Evolutionary conservation across 2,329 filamentous ascomycete species (phyloP), one percentile per base, ranked within the genome.

Genomic region (Metarhizium sp.): DNA sequence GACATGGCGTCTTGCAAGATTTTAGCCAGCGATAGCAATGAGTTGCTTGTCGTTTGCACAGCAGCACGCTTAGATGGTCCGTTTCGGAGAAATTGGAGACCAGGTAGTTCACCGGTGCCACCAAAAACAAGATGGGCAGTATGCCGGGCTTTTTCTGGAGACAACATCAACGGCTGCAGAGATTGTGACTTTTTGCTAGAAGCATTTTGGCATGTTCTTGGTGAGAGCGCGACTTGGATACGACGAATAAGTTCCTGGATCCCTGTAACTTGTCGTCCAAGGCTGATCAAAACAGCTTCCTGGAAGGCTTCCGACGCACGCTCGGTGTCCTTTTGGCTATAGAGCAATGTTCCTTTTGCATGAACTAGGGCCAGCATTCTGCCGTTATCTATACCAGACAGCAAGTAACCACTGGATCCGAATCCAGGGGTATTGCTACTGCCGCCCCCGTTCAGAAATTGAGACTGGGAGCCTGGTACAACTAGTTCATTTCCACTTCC

Each of bases 291-390:
- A 3, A 99, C 90, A 0, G 92, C 92, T 69, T 96, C 91, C 68
- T 99, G 94, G 63, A 99, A 99, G 4, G 94, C 90, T 62, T 85
- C 82, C 1, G 92, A 91, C 46, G 94, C 94, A 45, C 79, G 82
- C 43, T 79, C 77, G 60, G 94, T 88, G 61, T 96, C 87, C 49
- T 92, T 92, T 34, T 95, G 74, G 30, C 89, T 85, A 71, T 99
- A 99, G 2, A 97, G 78, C 87, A 97, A 95, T 59, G 97, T 97
- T n/a, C 92, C 94, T 70, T 97, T 99, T 20, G 92, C 92, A 71
- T 99, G 94, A 45, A 97, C 85, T 16, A 99, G 78, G n/a, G 91
- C 88, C 48, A 99, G 79, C 64, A 99, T 90, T 57, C 94, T 84
- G 8, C 92, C 94, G 67, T 96, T 97, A 62, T 99, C 94, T 47